Conservation (phyloP, 805 yeast genomes). For the Tetrapisispora fleetii region DNA sequence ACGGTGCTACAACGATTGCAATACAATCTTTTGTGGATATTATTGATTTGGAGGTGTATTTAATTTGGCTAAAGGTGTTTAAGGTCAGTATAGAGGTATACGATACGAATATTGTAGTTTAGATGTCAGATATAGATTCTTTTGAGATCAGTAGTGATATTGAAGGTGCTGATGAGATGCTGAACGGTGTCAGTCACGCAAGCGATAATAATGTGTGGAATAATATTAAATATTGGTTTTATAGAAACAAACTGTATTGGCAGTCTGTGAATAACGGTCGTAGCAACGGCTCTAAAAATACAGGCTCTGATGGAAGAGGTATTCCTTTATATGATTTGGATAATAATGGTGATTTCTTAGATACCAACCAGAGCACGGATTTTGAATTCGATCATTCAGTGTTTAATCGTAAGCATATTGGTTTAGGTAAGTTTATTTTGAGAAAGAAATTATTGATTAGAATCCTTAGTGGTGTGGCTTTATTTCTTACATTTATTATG, state of each 20-base stretch:
- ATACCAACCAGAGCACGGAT: slow-evolving; percentile 1
- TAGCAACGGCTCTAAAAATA: background rate
- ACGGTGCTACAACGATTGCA: too few relatives aligned
- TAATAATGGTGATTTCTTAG: slow-evolving; percentile 7
- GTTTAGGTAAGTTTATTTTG: background rate
- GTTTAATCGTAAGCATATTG: background rate
- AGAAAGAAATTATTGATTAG: slow-evolving; percentile 2
- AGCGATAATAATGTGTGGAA: background rate
- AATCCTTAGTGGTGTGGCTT: slow-evolving; percentile 1
- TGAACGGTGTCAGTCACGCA: background rate
- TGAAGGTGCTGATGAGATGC: background rate
- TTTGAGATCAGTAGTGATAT: slow-evolving; percentile 2
- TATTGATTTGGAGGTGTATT: background rate
- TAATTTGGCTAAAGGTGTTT: background rate
- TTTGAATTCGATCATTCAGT: background rate
- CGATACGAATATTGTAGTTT: background rate
- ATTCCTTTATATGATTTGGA: slow-evolving; percentile 19
- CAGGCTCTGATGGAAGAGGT: slow-evolving; percentile 4
- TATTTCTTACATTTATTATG: background rate
- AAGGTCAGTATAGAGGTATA: background rate
- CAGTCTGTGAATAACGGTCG: background rate
- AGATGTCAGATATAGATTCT: slow-evolving; percentile 5
- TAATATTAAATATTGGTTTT: slow-evolving; percentile 5
- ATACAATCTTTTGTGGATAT: too few relatives aligned
- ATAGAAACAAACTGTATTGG: slow-evolving; percentile 3